A percentile compares a stretch with the other conserved stretches of the same genome.
These are phyloP conservation scores for Coemansia sp. DNA, from an alignment of 192 early-diverging fungal species.

Conservation along the genomic window DNA sequence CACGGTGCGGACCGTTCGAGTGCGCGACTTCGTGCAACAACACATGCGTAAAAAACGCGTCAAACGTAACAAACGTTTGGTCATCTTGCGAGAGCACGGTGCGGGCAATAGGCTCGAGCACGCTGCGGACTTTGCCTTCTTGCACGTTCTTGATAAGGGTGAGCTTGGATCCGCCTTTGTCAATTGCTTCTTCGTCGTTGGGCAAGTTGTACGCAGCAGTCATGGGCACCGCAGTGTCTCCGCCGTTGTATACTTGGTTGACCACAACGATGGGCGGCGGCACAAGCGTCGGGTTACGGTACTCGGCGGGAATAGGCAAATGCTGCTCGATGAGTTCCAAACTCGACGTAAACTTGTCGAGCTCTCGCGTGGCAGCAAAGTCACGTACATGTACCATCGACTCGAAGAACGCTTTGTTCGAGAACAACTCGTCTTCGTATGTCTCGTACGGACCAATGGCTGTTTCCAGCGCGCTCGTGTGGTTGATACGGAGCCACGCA, in stretches of 20 bases:
- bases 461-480: constrained; percentile 62
- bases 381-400: constrained; percentile 69
- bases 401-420: constrained; percentile 68
- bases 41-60: constrained; percentile 72
- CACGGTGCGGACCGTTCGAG: constrained; percentile 67
- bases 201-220: constrained; percentile 77
- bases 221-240: constrained; percentile 73
- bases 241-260: constrained; percentile 70
- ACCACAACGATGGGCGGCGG: constrained; percentile 73
- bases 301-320: constrained; percentile 64
- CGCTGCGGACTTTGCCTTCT: constrained; percentile 65
- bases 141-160: constrained; percentile 79
- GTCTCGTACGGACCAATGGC: constrained; percentile 73
- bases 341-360: constrained; percentile 66
- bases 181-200: constrained; percentile 74
- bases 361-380: constrained; percentile 53
- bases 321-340: constrained; percentile 66
- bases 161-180: constrained; percentile 64
- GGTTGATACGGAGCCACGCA: constrained; percentile 67
- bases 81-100: constrained; percentile 54
- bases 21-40: constrained; percentile 73
- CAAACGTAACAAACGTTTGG: constrained; percentile 58
- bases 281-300: constrained; percentile 62
- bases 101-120: constrained; percentile 63
- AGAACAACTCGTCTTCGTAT: constrained; percentile 67